A percentile compares a stretch with the other conserved stretches of the same genome.
phyloP scores from a whole-genome alignment of 176 grass and related monocot species.

The Oryza rufipogon region DNA sequence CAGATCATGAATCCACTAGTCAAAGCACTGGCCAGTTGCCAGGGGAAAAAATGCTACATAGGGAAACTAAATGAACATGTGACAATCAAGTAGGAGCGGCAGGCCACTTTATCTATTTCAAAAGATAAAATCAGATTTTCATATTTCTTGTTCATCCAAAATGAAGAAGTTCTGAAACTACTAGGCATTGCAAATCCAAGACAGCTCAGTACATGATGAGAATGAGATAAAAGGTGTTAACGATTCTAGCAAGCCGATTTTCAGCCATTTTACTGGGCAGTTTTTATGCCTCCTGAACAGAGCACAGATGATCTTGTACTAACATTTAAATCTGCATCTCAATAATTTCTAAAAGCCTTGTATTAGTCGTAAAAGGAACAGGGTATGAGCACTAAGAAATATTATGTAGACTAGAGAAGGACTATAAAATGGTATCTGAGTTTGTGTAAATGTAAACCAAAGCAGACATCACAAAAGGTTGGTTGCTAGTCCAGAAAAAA shows the following conservation, averaged over 20 bases:
- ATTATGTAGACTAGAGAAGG: constrained; percentile 12
- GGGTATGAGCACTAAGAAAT: neutral
- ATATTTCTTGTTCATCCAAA: neutral
- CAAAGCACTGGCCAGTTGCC: neutral
- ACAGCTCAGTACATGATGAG: neutral
- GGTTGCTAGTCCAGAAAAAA: constrained; percentile 3
- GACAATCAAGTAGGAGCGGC: constrained; percentile 15
- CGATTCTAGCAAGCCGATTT: neutral
- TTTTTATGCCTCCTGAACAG: constrained; percentile 24
- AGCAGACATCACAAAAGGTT: neutral
- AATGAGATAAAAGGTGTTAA: neutral
- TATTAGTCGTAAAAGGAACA: constrained; percentile 15
- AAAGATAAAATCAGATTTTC: neutral
- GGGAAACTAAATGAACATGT: constrained; percentile 33
- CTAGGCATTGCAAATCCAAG: neutral
- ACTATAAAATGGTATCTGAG: neutral
- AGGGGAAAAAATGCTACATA: neutral
- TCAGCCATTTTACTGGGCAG: constrained; percentile 4
- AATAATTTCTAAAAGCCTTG: constrained; percentile 4
- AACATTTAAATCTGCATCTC: constrained; percentile 11
- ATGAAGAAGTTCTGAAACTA: neutral
- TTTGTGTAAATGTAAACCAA: neutral
- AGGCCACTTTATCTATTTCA: constrained; percentile 1
- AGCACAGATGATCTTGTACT: constrained; percentile 20
- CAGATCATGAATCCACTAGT: neutral